Evolutionary conservation across 2,329 filamentous ascomycete genomes (phyloP).

Genomic region (Talaromyces sp.): DNA sequence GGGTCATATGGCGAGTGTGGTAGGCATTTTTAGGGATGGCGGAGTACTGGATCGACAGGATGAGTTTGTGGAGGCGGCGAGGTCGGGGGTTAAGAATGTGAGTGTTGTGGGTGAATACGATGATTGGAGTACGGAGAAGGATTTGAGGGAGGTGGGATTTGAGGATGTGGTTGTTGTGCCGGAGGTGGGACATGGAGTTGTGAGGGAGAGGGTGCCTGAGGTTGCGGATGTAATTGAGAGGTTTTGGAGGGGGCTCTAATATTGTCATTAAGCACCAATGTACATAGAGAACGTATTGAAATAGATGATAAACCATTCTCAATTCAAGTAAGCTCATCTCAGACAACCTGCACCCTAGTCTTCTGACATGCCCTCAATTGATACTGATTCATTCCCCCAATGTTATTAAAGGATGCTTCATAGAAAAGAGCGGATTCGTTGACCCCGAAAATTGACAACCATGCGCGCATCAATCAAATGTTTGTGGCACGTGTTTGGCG

Average conservation of each 20-base stretch:
- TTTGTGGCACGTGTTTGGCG: no score
- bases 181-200: slow-evolving; percentile 41
- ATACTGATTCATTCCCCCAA: no score
- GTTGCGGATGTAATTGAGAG: slow-evolving; percentile 33
- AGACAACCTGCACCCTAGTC: no score
- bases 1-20: slow-evolving; percentile 47
- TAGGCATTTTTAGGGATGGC: slow-evolving; percentile 48
- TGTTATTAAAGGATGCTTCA: no score
- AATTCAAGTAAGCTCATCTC: no score
- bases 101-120: slow-evolving; percentile 40
- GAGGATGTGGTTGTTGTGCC: slow-evolving; percentile 36
- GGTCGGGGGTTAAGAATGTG: slow-evolving; percentile 26
- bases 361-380: no score
- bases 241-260: slow-evolving; percentile 31
- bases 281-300: background rate
- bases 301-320: background rate
- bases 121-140: slow-evolving; percentile 31
- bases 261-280: background rate
- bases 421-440: no score
- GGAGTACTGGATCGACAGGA: slow-evolving; percentile 40
- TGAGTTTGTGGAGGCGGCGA: slow-evolving; percentile 29
- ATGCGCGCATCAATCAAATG: no score
- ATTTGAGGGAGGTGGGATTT: slow-evolving; percentile 35
- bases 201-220: slow-evolving; percentile 36
- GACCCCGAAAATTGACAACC: no score